These are phyloP conservation scores for Fagus sylvatica DNA, from an alignment of 306 rosid genomes.

Conservation along the genomic window DNA sequence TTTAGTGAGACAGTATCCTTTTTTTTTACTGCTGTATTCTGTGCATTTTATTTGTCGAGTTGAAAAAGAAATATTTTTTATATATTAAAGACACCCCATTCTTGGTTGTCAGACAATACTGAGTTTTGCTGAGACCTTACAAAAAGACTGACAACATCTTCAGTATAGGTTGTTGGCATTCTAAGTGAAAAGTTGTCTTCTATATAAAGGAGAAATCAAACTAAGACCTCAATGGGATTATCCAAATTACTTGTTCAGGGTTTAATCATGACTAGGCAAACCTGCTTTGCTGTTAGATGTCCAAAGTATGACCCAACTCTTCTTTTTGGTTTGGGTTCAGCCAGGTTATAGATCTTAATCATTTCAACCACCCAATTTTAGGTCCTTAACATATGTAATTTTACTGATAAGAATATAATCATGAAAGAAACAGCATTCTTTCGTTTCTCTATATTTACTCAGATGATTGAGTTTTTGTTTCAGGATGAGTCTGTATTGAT, in stretches of 20 bases:
- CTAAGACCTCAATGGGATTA: not conserved
- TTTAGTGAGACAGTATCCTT: not conserved
- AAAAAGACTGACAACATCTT: not conserved
- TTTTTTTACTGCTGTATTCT: not conserved
- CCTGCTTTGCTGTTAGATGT: constrained; percentile 20
- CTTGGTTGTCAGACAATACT: not conserved
- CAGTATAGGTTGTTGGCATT: not conserved
- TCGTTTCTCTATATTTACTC: constrained; percentile 29
- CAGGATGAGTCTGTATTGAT: constrained; percentile 85
- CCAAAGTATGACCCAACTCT: constrained; percentile 6
- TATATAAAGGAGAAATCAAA: not conserved
- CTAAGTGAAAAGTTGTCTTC: not conserved
- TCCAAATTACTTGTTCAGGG: not conserved
- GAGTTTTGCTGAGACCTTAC: constrained; percentile 4
- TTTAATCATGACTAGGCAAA: not conserved
- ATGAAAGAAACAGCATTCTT: constrained; percentile 5
- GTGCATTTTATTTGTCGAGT: constrained; percentile 6
- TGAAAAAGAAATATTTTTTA: constrained; percentile 1
- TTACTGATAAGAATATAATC: constrained; percentile 15
- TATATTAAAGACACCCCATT: not conserved
- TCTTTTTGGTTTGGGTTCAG: constrained; percentile 29
- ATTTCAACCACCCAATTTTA: constrained; percentile 13
- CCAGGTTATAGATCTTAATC: not conserved
- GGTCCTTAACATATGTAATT: constrained; percentile 1
- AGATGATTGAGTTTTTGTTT: constrained; percentile 24